phyloP scores from a whole-genome alignment of 768 basidiomycete genomes.

The Tephrocybe rancida region DNA sequence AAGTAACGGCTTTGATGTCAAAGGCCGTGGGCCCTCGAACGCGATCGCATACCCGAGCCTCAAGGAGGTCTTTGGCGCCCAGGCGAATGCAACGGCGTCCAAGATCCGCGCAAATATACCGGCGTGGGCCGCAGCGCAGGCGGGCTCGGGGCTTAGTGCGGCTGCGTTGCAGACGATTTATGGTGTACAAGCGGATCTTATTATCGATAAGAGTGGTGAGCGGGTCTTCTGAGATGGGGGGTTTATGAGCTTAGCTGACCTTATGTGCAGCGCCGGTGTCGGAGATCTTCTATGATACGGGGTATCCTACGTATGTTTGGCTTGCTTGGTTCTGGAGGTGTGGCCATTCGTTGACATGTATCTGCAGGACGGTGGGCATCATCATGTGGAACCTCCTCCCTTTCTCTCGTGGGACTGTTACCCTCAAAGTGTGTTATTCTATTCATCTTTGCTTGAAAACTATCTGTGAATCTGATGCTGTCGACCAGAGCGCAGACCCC shows the following conservation, averaged over 20 bases:
- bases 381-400: slow-evolving; percentile 57
- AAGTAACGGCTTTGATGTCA: slow-evolving; percentile 40
- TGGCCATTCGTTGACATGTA: background rate
- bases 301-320: slow-evolving; percentile 43
- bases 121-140: slow-evolving; percentile 46
- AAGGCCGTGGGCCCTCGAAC: slow-evolving; percentile 47
- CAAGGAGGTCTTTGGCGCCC: slow-evolving; percentile 43
- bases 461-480: background rate
- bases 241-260: background rate
- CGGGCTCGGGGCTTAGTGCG: slow-evolving; percentile 38
- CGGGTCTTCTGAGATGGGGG: background rate
- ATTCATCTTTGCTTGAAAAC: background rate
- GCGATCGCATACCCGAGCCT: slow-evolving; percentile 55
- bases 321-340: background rate
- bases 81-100: slow-evolving; percentile 31
- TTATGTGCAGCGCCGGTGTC: slow-evolving; percentile 40
- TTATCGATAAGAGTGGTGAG: slow-evolving; percentile 46
- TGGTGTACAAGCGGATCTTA: slow-evolving; percentile 47
- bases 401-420: slow-evolving; percentile 54
- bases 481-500: slow-evolving; percentile 43
- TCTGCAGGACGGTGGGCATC: slow-evolving; percentile 43
- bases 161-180: slow-evolving; percentile 44
- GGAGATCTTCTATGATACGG: slow-evolving; percentile 49
- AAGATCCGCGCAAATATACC: slow-evolving; percentile 40
- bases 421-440: slow-evolving; percentile 39